These are phyloP conservation scores for Leccinum rimulosum DNA, from an alignment of 768 basidiomycete species.

Conservation along the genomic window DNA sequence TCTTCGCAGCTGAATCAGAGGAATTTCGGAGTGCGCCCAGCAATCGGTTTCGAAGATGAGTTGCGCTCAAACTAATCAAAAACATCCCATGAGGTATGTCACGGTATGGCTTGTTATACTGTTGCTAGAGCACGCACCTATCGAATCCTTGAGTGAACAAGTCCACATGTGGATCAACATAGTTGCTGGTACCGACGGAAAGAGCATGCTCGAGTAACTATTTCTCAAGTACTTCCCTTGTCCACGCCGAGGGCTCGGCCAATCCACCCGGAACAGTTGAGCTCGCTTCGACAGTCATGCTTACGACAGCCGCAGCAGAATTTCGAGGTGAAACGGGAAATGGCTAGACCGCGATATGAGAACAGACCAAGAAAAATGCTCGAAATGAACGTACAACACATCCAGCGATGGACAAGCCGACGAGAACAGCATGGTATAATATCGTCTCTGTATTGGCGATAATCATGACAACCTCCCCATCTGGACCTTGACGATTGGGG, in stretches of 20 bases:
- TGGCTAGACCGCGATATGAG: slow-evolving; percentile 20
- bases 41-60: slow-evolving; percentile 26
- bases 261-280: slow-evolving; percentile 13
- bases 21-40: slow-evolving; percentile 32
- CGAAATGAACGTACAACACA: slow-evolving; percentile 27
- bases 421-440: slow-evolving; percentile 32
- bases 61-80: slow-evolving; percentile 27
- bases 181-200: slow-evolving; percentile 3
- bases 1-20: slow-evolving; percentile 23
- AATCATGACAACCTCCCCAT: slow-evolving; percentile 20
- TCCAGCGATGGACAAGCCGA: slow-evolving; percentile 40
- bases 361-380: slow-evolving; percentile 24
- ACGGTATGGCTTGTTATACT: not conserved
- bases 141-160: slow-evolving; percentile 37
- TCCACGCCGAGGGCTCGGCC: slow-evolving; percentile 27
- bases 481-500: slow-evolving; percentile 28
- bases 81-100: no score
- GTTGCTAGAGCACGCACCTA: slow-evolving; percentile 23
- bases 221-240: slow-evolving; percentile 7
- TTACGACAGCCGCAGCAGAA: slow-evolving; percentile 2
- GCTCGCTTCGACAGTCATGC: slow-evolving; percentile 31
- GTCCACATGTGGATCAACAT: slow-evolving; percentile 18
- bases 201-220: slow-evolving; percentile 31
- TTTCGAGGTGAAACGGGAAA: slow-evolving; percentile 38
- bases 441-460: slow-evolving; percentile 33